Conservation (phyloP, 805 yeast species). For the Lachancea fermentati region DNA sequence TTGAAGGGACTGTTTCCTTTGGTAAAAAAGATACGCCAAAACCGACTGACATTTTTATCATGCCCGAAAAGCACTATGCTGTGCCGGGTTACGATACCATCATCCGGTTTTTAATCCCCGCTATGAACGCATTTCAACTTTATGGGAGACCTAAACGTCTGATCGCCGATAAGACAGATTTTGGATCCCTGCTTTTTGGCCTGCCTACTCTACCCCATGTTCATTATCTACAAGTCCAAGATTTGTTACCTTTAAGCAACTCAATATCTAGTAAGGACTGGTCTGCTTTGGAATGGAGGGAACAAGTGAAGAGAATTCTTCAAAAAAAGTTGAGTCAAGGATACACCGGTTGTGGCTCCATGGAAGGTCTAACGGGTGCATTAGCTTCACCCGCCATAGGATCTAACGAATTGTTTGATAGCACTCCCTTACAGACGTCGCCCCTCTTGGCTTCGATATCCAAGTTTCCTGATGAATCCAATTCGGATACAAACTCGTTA, state of each 20-base stretch:
- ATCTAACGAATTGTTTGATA: constrained; percentile 32
- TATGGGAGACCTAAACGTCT: constrained; percentile 71
- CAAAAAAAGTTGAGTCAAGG: constrained; percentile 51
- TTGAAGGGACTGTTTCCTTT: constrained; percentile 75
- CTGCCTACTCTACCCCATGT: constrained; percentile 70
- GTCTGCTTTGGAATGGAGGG: constrained; percentile 57
- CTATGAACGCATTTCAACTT: constrained; percentile 61
- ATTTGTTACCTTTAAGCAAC: constrained; percentile 40
- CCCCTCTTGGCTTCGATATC: constrained; percentile 18
- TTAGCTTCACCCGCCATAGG: constrained; percentile 43
- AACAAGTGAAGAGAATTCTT: constrained; percentile 48
- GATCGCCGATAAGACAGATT: constrained; percentile 50
- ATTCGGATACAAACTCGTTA: constrained; percentile 4
- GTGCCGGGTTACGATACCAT: constrained; percentile 68
- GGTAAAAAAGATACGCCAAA: constrained; percentile 45
- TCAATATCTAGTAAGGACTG: constrained; percentile 40
- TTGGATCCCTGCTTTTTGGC: constrained; percentile 57
- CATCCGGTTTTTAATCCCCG: constrained; percentile 62
- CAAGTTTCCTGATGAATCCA: constrained; percentile 12
- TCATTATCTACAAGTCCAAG: constrained; percentile 56
- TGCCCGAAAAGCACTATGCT: constrained; percentile 70
- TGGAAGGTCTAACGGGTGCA: constrained; percentile 57
- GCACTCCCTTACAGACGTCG: constrained; percentile 8
- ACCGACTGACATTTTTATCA: constrained; percentile 45
- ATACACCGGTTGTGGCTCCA: constrained; percentile 73